Conservation (phyloP, 192 early-diverging fungal genomes). For the Podila clonocystis region DNA sequence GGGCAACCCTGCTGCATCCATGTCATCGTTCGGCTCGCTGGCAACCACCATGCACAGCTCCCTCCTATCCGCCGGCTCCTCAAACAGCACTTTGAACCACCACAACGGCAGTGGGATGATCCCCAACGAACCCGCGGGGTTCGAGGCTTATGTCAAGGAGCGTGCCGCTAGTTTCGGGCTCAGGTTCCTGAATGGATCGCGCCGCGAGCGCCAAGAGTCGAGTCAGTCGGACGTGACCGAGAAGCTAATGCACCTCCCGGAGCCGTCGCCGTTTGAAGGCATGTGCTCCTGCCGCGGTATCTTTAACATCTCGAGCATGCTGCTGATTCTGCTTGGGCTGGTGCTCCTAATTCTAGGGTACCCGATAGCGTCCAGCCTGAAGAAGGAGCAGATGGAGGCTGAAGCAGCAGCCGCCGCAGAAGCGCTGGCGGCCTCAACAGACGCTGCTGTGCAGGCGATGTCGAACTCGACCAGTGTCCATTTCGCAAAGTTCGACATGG, state of each 20-base stretch:
- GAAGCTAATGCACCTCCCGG: constrained; percentile 36
- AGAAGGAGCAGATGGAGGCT: constrained; percentile 26
- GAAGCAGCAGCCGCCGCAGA: constrained; percentile 17
- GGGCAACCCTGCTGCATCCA: background rate
- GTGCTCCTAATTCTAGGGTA: constrained; percentile 32
- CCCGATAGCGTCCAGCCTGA: constrained; percentile 24
- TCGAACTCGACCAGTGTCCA: background rate
- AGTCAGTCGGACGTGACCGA: constrained; percentile 19
- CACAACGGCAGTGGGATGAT: background rate
- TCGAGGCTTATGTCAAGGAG: background rate
- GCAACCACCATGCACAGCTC: constrained; percentile 1
- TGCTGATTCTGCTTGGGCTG: constrained; percentile 28
- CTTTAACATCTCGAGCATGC: constrained; percentile 41
- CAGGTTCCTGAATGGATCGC: background rate
- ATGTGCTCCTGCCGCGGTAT: constrained; percentile 31
- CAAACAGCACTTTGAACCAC: background rate
- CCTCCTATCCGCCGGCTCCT: background rate
- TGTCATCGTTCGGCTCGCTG: constrained; percentile 1
- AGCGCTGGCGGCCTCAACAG: background rate
- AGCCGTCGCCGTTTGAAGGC: constrained; percentile 29
- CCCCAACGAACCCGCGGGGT: background rate
- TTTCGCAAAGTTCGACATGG: background rate
- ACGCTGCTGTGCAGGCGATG: no score
- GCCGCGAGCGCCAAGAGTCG: background rate
- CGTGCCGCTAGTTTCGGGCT: background rate